Evolutionary conservation across 2,329 filamentous ascomycete species (phyloP).

Genomic region (Phaeophleospora eucalypticola): DNA sequence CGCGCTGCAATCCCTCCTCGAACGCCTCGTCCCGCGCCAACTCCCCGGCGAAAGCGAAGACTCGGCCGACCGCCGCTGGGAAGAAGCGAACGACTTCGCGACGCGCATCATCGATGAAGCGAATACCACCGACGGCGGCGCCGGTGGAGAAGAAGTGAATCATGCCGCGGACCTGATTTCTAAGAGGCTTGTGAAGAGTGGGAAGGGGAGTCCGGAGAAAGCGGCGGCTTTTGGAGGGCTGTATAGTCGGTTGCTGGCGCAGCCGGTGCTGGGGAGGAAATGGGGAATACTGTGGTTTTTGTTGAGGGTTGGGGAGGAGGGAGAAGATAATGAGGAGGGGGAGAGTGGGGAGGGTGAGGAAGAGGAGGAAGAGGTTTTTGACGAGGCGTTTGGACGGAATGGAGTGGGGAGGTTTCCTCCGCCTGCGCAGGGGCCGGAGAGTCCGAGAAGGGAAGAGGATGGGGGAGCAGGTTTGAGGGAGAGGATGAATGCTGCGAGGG

Average conservation of each 20-base stretch:
- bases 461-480: too few relatives aligned
- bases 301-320: constrained; percentile 67
- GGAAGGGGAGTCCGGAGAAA: constrained; percentile 65
- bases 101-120: constrained; percentile 42
- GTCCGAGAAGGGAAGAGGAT: too few relatives aligned
- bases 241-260: constrained; percentile 81
- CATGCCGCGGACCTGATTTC: constrained; percentile 92
- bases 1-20: constrained; percentile 74
- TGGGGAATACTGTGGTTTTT: constrained; percentile 94
- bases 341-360: constrained; percentile 14
- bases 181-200: constrained; percentile 71
- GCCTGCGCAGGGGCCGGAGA: constrained; percentile 23
- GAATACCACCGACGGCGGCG: constrained; percentile 48
- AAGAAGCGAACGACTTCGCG: constrained; percentile 55
- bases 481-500: too few relatives aligned
- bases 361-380: constrained; percentile 31
- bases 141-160: constrained; percentile 68
- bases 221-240: constrained; percentile 84
- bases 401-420: constrained; percentile 40
- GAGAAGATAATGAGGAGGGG: constrained; percentile 8
- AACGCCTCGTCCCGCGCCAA: constrained; percentile 63
- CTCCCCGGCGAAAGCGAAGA: constrained; percentile 64
- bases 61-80: constrained; percentile 64
- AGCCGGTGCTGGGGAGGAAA: constrained; percentile 90
- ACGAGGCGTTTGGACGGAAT: constrained; percentile 47